Percentiles rank a stretch among this genome's conserved stretches.
Evolutionary conservation across 78 protist genomes (phyloP).

Genomic region (Dictyostelium firmibasis): DNA sequence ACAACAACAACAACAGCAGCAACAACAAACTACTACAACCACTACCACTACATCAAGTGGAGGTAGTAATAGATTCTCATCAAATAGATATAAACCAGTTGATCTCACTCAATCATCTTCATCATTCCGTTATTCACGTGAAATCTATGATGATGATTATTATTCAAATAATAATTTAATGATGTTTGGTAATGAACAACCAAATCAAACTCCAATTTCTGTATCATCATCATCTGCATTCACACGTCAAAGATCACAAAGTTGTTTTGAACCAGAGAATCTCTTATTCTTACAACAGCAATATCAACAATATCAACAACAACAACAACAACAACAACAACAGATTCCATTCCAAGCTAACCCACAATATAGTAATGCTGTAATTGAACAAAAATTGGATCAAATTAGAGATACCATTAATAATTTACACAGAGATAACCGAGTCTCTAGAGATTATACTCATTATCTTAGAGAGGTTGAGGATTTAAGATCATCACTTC

Average conservation of each 20-base stretch:
- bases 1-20: not conserved
- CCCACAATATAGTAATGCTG: conserved; percentile 8
- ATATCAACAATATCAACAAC: conserved; percentile 6
- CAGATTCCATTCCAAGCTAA: not conserved
- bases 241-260: conserved; percentile 62
- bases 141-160: not conserved
- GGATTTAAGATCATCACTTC: conserved; percentile 31
- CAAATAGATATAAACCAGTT: conserved; percentile 19
- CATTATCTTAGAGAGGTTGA: conserved; percentile 42
- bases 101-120: not conserved
- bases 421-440: conserved; percentile 19
- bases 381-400: conserved; percentile 56
- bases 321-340: conserved; percentile 5
- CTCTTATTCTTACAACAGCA: not conserved
- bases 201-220: not conserved
- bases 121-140: not conserved
- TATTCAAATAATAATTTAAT: not conserved
- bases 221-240: not conserved
- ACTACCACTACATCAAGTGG: not conserved
- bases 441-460: conserved; percentile 57
- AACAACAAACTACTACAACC: not conserved
- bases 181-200: not conserved
- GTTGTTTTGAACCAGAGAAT: conserved; percentile 59
- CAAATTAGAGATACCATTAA: conserved; percentile 38
- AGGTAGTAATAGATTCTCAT: not conserved